Conservation (phyloP, 2,329 filamentous ascomycete genomes). For the Aspergillus viridinutans region DNA sequence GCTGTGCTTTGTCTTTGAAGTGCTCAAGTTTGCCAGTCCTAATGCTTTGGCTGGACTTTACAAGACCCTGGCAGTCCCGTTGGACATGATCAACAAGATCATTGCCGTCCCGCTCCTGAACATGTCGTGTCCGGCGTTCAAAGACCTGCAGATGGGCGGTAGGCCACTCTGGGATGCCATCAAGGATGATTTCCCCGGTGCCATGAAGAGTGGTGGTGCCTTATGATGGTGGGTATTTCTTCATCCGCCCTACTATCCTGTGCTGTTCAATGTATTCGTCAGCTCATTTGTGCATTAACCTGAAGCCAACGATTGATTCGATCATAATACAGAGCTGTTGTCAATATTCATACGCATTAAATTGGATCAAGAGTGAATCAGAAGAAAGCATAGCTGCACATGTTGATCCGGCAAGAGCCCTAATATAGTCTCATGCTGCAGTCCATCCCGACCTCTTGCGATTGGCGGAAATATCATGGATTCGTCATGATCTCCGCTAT, state of each 20-base stretch:
- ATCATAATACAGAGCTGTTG: not conserved
- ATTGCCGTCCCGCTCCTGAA: conserved; percentile 26
- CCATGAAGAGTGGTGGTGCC: conserved; percentile 20
- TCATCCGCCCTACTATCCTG: not conserved
- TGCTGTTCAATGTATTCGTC: not conserved
- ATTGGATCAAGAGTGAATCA: not conserved
- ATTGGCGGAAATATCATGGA: not conserved
- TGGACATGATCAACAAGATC: conserved; percentile 27
- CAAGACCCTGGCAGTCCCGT: conserved; percentile 23
- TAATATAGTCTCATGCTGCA: not conserved
- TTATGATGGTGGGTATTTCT: not conserved
- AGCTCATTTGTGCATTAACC: not conserved
- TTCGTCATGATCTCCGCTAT: not conserved
- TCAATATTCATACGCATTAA: not conserved
- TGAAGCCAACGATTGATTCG: not conserved
- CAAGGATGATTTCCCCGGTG: conserved; percentile 25
- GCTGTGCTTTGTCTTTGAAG: conserved; percentile 36
- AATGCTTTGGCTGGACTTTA: conserved; percentile 28
- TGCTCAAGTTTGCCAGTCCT: conserved; percentile 31
- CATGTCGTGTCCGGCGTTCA: conserved; percentile 29
- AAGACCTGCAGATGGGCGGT: conserved; percentile 28
- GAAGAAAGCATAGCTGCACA: not conserved
- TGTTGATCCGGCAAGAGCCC: not conserved
- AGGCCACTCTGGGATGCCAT: conserved; percentile 29
- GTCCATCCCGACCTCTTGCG: not conserved